These are phyloP conservation scores for Metarhizium humberi DNA, from an alignment of 2,329 filamentous ascomycete genomes.

Conservation along the genomic window DNA sequence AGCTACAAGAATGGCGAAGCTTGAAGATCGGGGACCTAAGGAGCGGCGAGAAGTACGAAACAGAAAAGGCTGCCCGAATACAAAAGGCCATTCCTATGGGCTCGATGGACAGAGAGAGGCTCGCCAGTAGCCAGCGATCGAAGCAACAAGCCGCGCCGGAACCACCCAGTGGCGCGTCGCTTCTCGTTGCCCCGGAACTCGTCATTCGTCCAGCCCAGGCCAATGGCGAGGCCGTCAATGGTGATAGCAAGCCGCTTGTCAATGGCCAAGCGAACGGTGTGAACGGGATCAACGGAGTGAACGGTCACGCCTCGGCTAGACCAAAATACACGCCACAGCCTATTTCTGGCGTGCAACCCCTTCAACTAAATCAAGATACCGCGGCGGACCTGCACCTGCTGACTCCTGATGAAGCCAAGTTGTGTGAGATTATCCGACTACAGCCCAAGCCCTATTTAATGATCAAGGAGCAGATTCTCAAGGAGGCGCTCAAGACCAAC, in stretches of 20 bases:
- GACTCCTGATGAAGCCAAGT: slow-evolving; percentile 71
- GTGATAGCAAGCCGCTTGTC: slow-evolving; percentile 41
- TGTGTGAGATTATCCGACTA: slow-evolving; percentile 76
- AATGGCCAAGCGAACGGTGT: slow-evolving; percentile 39
- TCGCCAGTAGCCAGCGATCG: slow-evolving; percentile 61
- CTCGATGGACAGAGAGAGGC: slow-evolving; percentile 70
- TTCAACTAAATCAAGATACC: slow-evolving; percentile 65
- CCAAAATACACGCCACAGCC: slow-evolving; percentile 45
- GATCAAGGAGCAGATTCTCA: slow-evolving; percentile 87
- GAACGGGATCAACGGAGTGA: slow-evolving; percentile 32
- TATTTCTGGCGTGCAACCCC: slow-evolving; percentile 51
- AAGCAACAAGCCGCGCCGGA: slow-evolving; percentile 60
- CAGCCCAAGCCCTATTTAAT: slow-evolving; percentile 92
- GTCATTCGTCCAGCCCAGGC: slow-evolving; percentile 44
- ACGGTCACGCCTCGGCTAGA: slow-evolving; percentile 27
- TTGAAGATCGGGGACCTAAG: slow-evolving; percentile 77
- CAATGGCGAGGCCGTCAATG: slow-evolving; percentile 32
- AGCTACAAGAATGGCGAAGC: slow-evolving; percentile 88
- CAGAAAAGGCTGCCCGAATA: slow-evolving; percentile 70
- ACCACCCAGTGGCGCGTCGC: slow-evolving; percentile 62
- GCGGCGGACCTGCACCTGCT: slow-evolving; percentile 79
- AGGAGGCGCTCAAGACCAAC: slow-evolving; percentile 82
- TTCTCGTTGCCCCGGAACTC: slow-evolving; percentile 71
- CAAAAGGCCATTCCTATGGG: slow-evolving; percentile 64
- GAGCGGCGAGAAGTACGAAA: slow-evolving; percentile 84